Evolutionary conservation across 345 rosid species (phyloP), one percentile per base, ranked within the genome.

Genomic region (Camelina hispida): DNA sequence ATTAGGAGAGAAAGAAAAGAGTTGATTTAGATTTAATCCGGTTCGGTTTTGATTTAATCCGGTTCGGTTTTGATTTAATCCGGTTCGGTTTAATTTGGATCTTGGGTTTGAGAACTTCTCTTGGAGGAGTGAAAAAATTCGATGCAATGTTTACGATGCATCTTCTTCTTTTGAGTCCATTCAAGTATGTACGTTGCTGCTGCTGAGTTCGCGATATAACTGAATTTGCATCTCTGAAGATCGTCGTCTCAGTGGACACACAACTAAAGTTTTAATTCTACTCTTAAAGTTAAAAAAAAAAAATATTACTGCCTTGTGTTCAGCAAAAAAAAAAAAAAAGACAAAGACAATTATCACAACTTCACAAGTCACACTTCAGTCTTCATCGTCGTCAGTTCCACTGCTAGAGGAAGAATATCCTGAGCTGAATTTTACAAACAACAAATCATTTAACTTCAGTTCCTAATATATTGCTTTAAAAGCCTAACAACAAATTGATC

Each of bases 51-150:
- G n/a, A n/a, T n/a, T 25, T 25, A 25, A 0, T 25, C 28, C 28
- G 28, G 28, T 25, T 25, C 2, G 25, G 2, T 23, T 23, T 25
- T 25, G 0, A 25, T 25, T 25, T 25, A 25, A 25, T 25, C 30
- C 30, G 30, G 30, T 28, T 28, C 30, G 30, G 30, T 28, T 28
- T 28, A 28, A 28, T 28, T 28, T 28, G 30, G 30, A 28, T 28
- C 30, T 28, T 28, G 30, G 30, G 30, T 28, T 28, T 28, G 30
- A 28, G 30, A 47, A 14, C n/a, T 47, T 68, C 79, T 86, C 80
- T 74, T 80, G 1, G 83, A 80, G 0, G 84, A 84, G 71, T 80
- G 80, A 18, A 73, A 18, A 73, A 68, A n/a, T 58, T 79, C 37
- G 78, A 9, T 37, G 16, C 42, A 42, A 14, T 1, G n/a, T n/a